Evolutionary conservation across 345 rosid species (phyloP).

Genomic region (Linum trigynum): DNA sequence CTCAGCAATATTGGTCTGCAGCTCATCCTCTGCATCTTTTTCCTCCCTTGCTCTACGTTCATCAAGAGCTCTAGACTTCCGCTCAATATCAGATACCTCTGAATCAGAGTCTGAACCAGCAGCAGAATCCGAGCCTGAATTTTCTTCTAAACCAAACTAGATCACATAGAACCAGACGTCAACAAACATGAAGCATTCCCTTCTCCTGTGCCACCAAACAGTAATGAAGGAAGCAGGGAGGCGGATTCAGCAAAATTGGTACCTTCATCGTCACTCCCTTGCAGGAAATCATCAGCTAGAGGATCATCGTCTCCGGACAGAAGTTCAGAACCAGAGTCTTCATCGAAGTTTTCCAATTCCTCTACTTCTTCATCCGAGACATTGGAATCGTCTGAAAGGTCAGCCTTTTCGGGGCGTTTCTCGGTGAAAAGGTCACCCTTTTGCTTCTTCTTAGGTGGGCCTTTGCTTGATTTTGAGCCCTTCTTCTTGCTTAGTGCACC

Average conservation of each 20-base stretch:
- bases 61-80: constrained; percentile 45
- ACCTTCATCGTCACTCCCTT: constrained; percentile 48
- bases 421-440: constrained; percentile 32
- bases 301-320: constrained; percentile 51
- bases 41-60: constrained; percentile 25
- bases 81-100: constrained; percentile 49
- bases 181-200: neutral
- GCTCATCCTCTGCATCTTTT: constrained; percentile 51
- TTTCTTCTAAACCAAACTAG: constrained; percentile 20
- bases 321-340: constrained; percentile 40
- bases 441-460: constrained; percentile 44
- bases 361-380: constrained; percentile 33
- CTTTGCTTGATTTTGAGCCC: constrained; percentile 29
- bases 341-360: constrained; percentile 29
- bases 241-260: neutral
- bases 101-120: constrained; percentile 30
- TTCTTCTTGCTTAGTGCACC: constrained; percentile 42
- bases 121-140: constrained; percentile 15
- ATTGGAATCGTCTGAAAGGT: constrained; percentile 28
- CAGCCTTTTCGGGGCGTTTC: constrained; percentile 25
- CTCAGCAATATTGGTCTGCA: constrained; percentile 40
- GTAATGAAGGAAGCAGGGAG: neutral
- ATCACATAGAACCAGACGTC: neutral
- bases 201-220: neutral
- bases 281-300: constrained; percentile 50